Percentiles rank a stretch among this genome's conserved stretches.
Conservation (phyloP, 31 red algal genomes). For the Asparagopsis taxiformis region DNA sequence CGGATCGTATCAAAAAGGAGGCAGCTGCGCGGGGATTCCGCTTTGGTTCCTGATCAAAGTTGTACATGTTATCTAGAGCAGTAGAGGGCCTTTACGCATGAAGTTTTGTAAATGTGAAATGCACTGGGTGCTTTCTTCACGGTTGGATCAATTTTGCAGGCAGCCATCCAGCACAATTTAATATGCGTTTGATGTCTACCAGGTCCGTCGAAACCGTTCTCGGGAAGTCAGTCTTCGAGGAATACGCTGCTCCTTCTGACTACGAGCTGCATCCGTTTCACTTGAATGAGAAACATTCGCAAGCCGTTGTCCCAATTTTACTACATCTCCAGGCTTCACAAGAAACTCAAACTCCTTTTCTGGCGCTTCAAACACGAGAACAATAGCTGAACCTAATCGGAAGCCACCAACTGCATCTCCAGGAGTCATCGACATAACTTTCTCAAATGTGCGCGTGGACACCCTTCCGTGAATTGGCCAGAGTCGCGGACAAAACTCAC, state of each 20-base stretch:
- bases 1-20: conserved; percentile 65
- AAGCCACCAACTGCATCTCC: conserved; percentile 37
- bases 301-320: conserved; percentile 36
- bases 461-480: conserved; percentile 20
- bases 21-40: conserved; percentile 11
- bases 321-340: conserved; percentile 31
- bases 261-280: background rate
- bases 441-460: conserved; percentile 6
- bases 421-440: conserved; percentile 4
- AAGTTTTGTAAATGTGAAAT: no score
- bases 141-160: no score
- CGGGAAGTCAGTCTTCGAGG: conserved; percentile 11
- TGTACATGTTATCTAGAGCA: no score
- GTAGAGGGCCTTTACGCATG: no score
- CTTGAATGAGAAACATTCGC: conserved; percentile 12
- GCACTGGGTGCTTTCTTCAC: no score
- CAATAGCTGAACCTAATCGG: conserved; percentile 51
- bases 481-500: conserved; percentile 9
- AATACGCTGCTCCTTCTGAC: background rate
- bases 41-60: background rate
- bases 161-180: no score
- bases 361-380: conserved; percentile 57
- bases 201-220: conserved; percentile 15
- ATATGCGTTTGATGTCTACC: conserved; percentile 6
- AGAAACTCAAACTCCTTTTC: conserved; percentile 15